Conservation (phyloP, 768 basidiomycete genomes). For the Termitomyces sp. region DNA sequence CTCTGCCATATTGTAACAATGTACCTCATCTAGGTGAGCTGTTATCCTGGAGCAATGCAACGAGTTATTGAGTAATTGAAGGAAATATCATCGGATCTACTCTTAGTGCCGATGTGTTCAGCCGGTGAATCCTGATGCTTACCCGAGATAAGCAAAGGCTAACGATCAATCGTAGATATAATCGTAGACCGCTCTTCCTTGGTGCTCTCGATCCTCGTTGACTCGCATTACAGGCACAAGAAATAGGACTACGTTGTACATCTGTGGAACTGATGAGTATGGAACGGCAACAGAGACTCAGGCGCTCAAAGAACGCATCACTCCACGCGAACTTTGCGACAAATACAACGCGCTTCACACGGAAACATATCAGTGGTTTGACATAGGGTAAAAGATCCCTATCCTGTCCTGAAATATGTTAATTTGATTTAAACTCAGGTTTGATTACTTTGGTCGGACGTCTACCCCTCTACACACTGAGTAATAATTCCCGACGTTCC, state of each 20-base stretch:
- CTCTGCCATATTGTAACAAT: conserved; percentile 95
- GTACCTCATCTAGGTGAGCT: conserved; percentile 87
- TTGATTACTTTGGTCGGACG: conserved; percentile 95
- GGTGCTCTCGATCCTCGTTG: not conserved
- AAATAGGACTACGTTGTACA: conserved; percentile 86
- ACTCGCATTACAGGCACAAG: conserved; percentile 46
- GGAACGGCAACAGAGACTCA: conserved; percentile 99
- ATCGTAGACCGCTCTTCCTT: conserved; percentile 31
- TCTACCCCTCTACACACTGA: conserved; percentile 87
- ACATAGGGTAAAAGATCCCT: conserved; percentile 65
- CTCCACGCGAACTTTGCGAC: conserved; percentile 79
- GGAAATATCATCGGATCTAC: conserved; percentile 95
- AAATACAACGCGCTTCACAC: conserved; percentile 87
- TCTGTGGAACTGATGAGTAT: conserved; percentile 99
- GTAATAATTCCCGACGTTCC: conserved; percentile 37
- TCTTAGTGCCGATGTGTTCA: conserved; percentile 95
- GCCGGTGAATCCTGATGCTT: conserved; percentile 57
- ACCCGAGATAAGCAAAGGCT: not conserved
- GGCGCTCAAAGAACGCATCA: conserved; percentile 81
- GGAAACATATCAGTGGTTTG: conserved; percentile 97
- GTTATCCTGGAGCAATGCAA: conserved; percentile 9
- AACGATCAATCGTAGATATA: conserved; percentile 41
- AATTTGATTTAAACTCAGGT: conserved; percentile 39
- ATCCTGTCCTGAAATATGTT: not conserved
- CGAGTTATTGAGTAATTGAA: conserved; percentile 16